These are phyloP conservation scores for Pisolithus marmoratus DNA, from an alignment of 768 basidiomycete genomes.

Conservation along the genomic window DNA sequence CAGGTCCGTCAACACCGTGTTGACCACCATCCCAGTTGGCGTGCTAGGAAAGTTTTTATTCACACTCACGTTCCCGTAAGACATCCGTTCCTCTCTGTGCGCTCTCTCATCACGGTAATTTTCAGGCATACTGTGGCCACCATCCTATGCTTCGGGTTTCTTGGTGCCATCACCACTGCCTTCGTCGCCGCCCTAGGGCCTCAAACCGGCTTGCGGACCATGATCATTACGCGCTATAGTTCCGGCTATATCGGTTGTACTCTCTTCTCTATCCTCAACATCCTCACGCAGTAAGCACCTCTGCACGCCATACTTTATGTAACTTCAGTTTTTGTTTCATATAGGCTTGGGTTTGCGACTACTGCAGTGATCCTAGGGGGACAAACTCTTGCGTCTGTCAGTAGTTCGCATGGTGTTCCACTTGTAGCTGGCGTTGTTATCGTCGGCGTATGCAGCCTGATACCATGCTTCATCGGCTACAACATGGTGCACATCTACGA, in stretches of 20 bases:
- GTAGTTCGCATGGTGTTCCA: conserved; percentile 34
- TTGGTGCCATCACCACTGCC: conserved; percentile 37
- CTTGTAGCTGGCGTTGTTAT: conserved; percentile 47
- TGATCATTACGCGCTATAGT: conserved; percentile 46
- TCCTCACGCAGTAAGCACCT: conserved; percentile 38
- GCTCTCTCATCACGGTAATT: not conserved
- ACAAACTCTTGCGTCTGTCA: conserved; percentile 43
- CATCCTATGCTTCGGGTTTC: conserved; percentile 40
- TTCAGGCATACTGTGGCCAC: conserved; percentile 39
- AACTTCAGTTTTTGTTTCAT: not conserved
- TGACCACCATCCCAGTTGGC: conserved; percentile 47
- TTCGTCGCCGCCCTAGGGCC: conserved; percentile 54
- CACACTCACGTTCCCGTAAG: conserved; percentile 42
- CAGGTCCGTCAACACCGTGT: conserved; percentile 44
- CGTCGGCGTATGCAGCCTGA: conserved; percentile 34
- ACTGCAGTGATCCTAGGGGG: conserved; percentile 50
- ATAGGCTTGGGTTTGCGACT: conserved; percentile 43
- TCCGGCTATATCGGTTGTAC: conserved; percentile 45
- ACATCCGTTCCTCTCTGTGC: conserved; percentile 1
- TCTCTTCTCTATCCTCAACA: conserved; percentile 48
- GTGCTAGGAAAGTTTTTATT: conserved; percentile 43
- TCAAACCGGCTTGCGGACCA: conserved; percentile 46
- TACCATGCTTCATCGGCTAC: conserved; percentile 45
- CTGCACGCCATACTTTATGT: not conserved
- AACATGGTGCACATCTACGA: conserved; percentile 45